Evolutionary conservation across 225 moss, liverwort and hornwort species (phyloP), one percentile per base, ranked within the genome.

Genomic region (Polytrichum commune): DNA sequence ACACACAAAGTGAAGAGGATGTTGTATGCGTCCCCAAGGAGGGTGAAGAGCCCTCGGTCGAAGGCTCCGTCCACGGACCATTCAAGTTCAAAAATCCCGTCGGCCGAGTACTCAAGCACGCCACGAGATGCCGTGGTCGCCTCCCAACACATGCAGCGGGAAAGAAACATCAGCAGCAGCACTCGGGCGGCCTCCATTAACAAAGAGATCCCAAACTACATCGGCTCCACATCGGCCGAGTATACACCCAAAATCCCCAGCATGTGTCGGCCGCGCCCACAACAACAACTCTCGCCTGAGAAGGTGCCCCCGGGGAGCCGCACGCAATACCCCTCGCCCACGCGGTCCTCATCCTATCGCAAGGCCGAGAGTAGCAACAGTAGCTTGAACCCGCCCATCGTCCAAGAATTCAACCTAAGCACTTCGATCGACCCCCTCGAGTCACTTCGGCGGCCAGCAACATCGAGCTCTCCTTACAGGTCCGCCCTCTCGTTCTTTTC

Each of bases 361-460:
- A 77, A 22, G 72, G 72, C 1, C 10, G 1, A 8, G 0, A 67
- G 18, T 24, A 1, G 46, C 46, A 46, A 46, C 46, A 8, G 13
- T 13, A 46, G 16, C 46, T 46, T 46, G 46, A 13, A 46, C 55
- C n/a, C 57, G 1, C 1, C 1, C 6, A 53, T 58, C 2, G 1
- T 73, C 18, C 1, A 28, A 0, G 75, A 55, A 25, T 85, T 79
- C 19, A 81, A 81, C 58, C 75, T 81, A 0, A 85, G 73, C 28
- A 81, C 76, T 13, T 30, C 10, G 10, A 71, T 28, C 0, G 0
- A 46, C 46, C 46, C 24, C 4, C 64, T 67, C 46, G 71, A 81
- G 13, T 70, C 73, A 0, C 60, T 70, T 0, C 69, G 67, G 54
- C 64, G 71, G 24, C 35, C 20, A 3, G 0, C 67, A 0, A 74